Base-by-base conservation (phyloP, 768 basidiomycete species). In the Leucosporidium scottii region DNA sequence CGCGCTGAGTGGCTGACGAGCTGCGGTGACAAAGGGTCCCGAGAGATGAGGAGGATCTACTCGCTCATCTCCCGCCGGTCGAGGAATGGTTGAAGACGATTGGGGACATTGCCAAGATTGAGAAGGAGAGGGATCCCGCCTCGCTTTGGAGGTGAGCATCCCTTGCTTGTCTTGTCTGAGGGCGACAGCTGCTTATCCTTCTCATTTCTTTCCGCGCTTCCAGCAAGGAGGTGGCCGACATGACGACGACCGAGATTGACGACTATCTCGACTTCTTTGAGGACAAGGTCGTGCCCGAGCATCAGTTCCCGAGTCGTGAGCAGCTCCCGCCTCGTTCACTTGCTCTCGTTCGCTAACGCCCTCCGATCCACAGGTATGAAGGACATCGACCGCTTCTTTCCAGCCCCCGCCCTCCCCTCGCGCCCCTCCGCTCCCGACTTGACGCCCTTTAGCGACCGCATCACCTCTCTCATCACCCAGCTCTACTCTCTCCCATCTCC, bases 241-340 rank as follows among this genome's bases (percentile, higher is more conserved):
- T 70, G 62, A 5, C 1, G 2, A 36, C 3, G 2, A 49, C 60
- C 21, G 70, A 71, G 6, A 57, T 71, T 7, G 70, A 71, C 23
- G 64, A 61, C 1, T 71, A 68, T 55, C 64, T 71, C 47, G 66
- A 61, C 54, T 71, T 68, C 36, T 65, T 71, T 61, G 70, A 71
- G 62, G 6, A 1, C 9, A 59, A 44, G 28, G 57, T 71, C n/a
- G 61, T 68, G 30, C 15, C 60, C 47, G 39, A 44, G 39, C 39
- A 44, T 44, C 39, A 44, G 39, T 44, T 23, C 50, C 56, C 54
- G 34, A 20, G 13, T 36, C 25, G 25, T 53, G n/a, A 36, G 34
- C 34, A 6, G 17, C 21, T 4, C 21, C 13, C 13, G 15, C 6
- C 2, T 9, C 23, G n/a, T 36, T 5, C 7, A 20, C 18, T n/a